Evolutionary conservation across 2,329 filamentous ascomycete genomes (phyloP).

Genomic region (Diaporthe sp.): DNA sequence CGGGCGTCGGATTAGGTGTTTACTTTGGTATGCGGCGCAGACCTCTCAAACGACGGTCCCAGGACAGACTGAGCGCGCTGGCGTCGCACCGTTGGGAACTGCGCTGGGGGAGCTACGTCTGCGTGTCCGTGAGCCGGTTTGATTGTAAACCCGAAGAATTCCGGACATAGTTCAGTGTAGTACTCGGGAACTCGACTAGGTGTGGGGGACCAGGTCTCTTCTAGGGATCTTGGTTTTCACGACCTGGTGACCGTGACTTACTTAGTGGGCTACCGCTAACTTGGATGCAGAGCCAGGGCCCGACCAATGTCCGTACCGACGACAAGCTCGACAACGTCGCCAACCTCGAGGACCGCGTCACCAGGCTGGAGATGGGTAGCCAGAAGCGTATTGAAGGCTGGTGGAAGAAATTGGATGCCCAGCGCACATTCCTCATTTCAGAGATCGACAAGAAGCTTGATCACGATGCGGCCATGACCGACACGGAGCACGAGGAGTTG

Average conservation of each 20-base stretch:
- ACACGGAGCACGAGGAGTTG: neutral
- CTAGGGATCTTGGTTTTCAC: neutral
- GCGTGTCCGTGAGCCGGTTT: neutral
- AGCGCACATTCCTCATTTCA: neutral
- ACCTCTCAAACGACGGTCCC: neutral
- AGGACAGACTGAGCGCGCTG: neutral
- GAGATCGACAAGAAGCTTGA: neutral
- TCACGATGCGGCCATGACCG: neutral
- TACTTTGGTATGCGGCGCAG: conserved; percentile 1
- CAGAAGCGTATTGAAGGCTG: neutral
- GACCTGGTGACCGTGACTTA: neutral
- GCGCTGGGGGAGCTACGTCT: neutral
- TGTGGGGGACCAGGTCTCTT: neutral
- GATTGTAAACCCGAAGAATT: neutral
- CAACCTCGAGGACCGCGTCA: neutral
- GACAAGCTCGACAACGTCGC: too few relatives aligned
- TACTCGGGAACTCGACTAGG: neutral
- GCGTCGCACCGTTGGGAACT: neutral
- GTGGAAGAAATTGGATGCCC: neutral
- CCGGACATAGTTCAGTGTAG: neutral
- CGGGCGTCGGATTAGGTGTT: neutral
- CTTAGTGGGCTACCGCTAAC: neutral
- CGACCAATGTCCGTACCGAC: neutral
- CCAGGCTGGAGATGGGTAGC: neutral
- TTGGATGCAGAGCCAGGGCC: neutral